Conservation (phyloP, 352 stramenopile genomes). For the Peronosclerospora sorghi region DNA sequence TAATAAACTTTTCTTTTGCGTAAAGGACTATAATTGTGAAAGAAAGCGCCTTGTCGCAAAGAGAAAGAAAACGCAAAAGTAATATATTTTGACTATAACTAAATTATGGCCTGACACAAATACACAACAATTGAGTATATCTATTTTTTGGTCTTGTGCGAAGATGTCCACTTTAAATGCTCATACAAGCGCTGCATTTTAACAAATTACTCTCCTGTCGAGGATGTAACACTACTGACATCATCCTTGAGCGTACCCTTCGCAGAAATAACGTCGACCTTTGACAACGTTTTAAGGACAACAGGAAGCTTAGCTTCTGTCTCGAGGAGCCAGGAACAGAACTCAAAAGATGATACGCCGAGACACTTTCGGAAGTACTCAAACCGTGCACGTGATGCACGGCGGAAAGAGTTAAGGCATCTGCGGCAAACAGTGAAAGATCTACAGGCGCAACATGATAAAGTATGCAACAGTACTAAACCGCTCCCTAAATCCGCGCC, state of each 20-base stretch:
- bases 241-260: neutral
- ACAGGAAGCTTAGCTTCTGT: neutral
- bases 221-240: too few species aligned
- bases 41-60: too few species aligned
- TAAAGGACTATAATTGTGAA: too few species aligned
- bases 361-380: constrained; percentile 23
- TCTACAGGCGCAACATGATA: constrained; percentile 21
- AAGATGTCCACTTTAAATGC: too few species aligned
- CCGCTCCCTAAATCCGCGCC: constrained; percentile 12
- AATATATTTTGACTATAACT: too few species aligned
- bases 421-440: constrained; percentile 27
- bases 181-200: too few species aligned
- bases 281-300: neutral
- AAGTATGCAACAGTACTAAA: constrained; percentile 17
- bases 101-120: too few species aligned
- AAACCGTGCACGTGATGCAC: constrained; percentile 20
- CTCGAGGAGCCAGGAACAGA: neutral
- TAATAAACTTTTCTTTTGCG: too few species aligned
- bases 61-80: too few species aligned
- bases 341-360: constrained; percentile 8
- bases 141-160: too few species aligned
- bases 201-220: too few species aligned
- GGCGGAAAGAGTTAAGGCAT: constrained; percentile 25
- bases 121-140: too few species aligned
- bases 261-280: neutral